Conservation (phyloP, 2,329 filamentous ascomycete genomes). For the Colletotrichum tanaceti region DNA sequence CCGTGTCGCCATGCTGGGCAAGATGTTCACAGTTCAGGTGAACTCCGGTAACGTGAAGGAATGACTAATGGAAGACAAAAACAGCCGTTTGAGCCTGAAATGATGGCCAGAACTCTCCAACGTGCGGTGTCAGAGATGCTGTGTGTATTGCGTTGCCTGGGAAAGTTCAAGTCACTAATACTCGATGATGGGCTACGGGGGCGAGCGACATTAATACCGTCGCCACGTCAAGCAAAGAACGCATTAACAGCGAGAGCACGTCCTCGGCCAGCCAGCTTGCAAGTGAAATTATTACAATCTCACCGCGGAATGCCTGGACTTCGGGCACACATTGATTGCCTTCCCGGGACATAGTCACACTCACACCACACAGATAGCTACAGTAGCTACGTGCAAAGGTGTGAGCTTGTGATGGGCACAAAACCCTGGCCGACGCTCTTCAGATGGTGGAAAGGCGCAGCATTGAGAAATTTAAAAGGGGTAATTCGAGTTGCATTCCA, state of each 20-base stretch:
- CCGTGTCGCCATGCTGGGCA: not conserved
- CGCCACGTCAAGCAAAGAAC: not conserved
- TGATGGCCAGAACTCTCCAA: not conserved
- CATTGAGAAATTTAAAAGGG: not conserved
- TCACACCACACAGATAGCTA: too few relatives aligned
- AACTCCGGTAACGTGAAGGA: not conserved
- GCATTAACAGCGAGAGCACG: not conserved
- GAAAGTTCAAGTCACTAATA: not conserved
- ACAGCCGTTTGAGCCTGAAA: not conserved
- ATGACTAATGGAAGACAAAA: too few relatives aligned
- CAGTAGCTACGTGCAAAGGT: not conserved
- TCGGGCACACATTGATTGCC: not conserved
- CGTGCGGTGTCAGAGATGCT: too few relatives aligned
- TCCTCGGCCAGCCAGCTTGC: not conserved
- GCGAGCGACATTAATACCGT: not conserved
- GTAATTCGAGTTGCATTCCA: not conserved
- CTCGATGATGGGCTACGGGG: not conserved
- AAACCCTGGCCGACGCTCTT: not conserved
- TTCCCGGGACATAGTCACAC: not conserved
- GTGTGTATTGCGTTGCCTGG: not conserved
- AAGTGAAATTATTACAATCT: not conserved
- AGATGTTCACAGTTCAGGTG: not conserved
- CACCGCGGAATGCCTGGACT: not conserved
- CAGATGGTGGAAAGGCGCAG: not conserved
- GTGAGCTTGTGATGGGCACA: not conserved